Evolutionary conservation across 176 grass and related monocot species (phyloP).

Genomic region (Carex scoparia): DNA sequence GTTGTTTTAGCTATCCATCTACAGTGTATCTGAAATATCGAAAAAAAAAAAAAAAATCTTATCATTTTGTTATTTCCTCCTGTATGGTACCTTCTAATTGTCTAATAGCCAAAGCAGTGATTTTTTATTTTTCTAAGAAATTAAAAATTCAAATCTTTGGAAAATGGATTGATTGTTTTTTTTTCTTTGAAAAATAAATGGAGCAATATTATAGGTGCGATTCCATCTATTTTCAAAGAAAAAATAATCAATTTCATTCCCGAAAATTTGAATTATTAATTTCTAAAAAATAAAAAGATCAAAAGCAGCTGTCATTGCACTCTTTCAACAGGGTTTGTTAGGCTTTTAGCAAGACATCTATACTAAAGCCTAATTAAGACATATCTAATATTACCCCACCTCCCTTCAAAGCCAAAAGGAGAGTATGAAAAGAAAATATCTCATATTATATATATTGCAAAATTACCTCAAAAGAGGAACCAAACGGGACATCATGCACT

Average conservation of each 20-base stretch:
- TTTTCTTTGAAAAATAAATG: no score
- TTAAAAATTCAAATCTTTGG: no score
- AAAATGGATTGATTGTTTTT: no score
- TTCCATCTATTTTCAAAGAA: no score
- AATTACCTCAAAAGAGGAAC: conserved; percentile 91
- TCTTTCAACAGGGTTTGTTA: not conserved
- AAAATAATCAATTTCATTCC: no score
- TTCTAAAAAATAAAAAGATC: not conserved
- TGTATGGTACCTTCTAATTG: not conserved
- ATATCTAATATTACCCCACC: not conserved
- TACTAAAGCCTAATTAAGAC: not conserved
- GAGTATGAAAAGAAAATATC: not conserved
- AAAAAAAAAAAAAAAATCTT: not conserved
- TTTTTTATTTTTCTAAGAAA: no score
- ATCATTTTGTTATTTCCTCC: not conserved
- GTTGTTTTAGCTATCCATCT: conserved; percentile 67
- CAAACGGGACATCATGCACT: conserved; percentile 97
- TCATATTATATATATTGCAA: not conserved
- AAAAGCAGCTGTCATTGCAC: not conserved
- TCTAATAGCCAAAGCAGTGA: not conserved
- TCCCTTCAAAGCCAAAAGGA: not conserved
- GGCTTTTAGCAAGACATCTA: not conserved
- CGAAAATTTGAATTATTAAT: no score
- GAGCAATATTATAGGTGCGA: no score
- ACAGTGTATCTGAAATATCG: conserved; percentile 81